Percentiles rank a stretch among this genome's conserved stretches.
Conservation (phyloP, 495 filamentous ascomycete species). For the Penicillium macrosclerotiorum region DNA sequence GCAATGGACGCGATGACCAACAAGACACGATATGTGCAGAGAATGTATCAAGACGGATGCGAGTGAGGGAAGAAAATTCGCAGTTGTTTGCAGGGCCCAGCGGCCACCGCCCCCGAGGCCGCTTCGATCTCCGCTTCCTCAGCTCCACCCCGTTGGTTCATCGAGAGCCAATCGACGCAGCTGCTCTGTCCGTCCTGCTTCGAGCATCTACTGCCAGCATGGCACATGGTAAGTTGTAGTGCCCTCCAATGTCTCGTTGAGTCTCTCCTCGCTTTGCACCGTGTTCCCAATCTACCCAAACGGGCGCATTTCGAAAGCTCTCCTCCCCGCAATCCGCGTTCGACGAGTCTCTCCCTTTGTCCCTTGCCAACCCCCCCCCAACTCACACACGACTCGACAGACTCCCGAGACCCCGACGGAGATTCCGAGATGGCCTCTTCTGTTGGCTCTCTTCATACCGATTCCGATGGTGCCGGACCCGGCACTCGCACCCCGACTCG, state of each 20-base stretch:
- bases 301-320: too few species aligned
- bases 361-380: neutral
- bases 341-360: conserved; percentile 6
- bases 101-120: conserved; percentile 28
- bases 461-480: conserved; percentile 28
- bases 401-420: conserved; percentile 47
- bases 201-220: conserved; percentile 11
- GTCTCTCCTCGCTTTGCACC: too few species aligned
- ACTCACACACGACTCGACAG: conserved; percentile 11
- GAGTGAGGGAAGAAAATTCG: conserved; percentile 27
- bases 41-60: conserved; percentile 12
- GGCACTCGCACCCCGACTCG: conserved; percentile 40
- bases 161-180: too few species aligned
- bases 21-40: conserved; percentile 12
- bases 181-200: too few species aligned
- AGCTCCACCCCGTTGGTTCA: neutral
- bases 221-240: conserved; percentile 19
- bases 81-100: conserved; percentile 6
- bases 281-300: too few species aligned
- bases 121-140: conserved; percentile 17
- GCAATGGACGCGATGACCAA: neutral
- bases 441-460: conserved; percentile 36
- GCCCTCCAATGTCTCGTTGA: too few species aligned
- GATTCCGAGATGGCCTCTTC: conserved; percentile 60
- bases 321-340: neutral